phyloP scores from a whole-genome alignment of 2,329 filamentous ascomycete genomes.

The Stagonosporopsis rhizophila region DNA sequence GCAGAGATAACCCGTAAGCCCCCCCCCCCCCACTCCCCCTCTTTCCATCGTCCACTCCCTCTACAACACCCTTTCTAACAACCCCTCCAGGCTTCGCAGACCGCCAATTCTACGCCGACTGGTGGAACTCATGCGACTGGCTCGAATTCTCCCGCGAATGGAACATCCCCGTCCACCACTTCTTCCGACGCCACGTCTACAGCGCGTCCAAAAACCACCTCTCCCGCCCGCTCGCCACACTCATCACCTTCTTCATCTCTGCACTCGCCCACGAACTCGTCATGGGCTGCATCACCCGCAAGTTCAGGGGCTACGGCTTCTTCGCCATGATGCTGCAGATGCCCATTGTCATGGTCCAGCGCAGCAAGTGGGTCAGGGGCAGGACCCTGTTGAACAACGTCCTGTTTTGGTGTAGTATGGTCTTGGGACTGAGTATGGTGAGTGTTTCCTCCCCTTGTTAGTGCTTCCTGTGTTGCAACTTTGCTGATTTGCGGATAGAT shows the following conservation, averaged over 20 bases:
- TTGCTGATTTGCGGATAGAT: conserved; percentile 37
- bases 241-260: conserved; percentile 90
- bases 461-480: background rate
- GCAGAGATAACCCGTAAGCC: conserved; percentile 79
- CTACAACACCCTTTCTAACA: background rate
- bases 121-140: conserved; percentile 82
- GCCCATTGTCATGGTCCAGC: conserved; percentile 91
- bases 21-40: background rate
- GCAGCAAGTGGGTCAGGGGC: conserved; percentile 76
- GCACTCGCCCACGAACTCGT: conserved; percentile 92
- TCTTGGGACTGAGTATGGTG: conserved; percentile 81
- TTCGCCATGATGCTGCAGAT: conserved; percentile 95
- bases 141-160: conserved; percentile 89
- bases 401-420: conserved; percentile 92
- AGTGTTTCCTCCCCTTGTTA: conserved; percentile 35
- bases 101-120: conserved; percentile 86
- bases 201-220: conserved; percentile 78
- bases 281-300: conserved; percentile 98
- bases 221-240: conserved; percentile 77
- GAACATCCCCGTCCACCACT: conserved; percentile 98
- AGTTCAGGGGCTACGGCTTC: conserved; percentile 92
- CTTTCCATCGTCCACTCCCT: background rate
- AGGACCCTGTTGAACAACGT: conserved; percentile 76
- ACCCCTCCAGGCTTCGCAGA: conserved; percentile 73
- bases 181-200: conserved; percentile 94